These are phyloP conservation scores for Marasmius fiardii DNA, from an alignment of 1,284 basidiomycete genomes.

Conservation along the genomic window DNA sequence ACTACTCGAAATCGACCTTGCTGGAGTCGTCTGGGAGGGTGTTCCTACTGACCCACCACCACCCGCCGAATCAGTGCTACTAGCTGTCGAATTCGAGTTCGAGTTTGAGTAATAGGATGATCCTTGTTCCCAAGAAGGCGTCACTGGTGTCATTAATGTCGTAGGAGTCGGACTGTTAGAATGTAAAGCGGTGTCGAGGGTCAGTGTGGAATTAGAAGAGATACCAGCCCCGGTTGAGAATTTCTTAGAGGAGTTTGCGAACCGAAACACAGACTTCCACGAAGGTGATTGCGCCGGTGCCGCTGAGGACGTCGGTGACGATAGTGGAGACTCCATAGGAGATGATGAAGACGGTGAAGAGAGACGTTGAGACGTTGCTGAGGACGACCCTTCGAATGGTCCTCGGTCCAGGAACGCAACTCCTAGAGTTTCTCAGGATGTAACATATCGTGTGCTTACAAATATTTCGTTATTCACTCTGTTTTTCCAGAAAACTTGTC, in stretches of 20 bases:
- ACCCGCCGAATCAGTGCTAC: slow-evolving; percentile 49
- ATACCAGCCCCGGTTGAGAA: slow-evolving; percentile 19
- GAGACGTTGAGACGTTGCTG: neutral
- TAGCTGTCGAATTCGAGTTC: slow-evolving; percentile 61
- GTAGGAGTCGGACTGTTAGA: slow-evolving; percentile 27
- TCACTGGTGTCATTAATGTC: slow-evolving; percentile 47
- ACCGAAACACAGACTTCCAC: slow-evolving; percentile 65
- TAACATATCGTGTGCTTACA: too few relatives aligned
- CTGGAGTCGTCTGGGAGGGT: neutral
- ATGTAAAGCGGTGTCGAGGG: slow-evolving; percentile 22
- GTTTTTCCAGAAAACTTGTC: too few relatives aligned
- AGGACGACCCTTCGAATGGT: neutral
- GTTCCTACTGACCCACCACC: neutral
- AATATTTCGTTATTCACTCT: too few relatives aligned
- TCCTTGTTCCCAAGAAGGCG: slow-evolving; percentile 50
- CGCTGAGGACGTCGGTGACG: slow-evolving; percentile 12
- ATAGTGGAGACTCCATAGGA: neutral
- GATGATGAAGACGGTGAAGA: neutral
- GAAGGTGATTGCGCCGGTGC: slow-evolving; percentile 25
- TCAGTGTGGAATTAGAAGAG: slow-evolving; percentile 30
- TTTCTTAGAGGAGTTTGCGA: slow-evolving; percentile 54
- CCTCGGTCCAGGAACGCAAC: too few relatives aligned
- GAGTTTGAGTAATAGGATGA: slow-evolving; percentile 61
- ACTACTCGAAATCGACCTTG: neutral
- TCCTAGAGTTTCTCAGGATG: too few relatives aligned